These are phyloP conservation scores for Luzula sylvatica DNA, from an alignment of 176 grass and related monocot species.

Conservation along the genomic window DNA sequence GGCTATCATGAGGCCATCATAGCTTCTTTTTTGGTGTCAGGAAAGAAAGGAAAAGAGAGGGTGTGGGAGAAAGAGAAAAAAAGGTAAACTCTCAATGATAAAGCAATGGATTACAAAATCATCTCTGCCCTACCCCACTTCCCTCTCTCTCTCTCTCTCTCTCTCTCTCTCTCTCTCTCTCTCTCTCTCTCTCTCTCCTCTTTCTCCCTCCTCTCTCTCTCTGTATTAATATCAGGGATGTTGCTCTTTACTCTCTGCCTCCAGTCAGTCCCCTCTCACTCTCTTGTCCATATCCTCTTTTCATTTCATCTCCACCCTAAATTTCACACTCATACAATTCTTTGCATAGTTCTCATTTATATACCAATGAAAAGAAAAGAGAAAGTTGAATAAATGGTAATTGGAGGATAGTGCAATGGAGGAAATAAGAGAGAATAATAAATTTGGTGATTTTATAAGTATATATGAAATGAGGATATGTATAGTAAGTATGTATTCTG, in stretches of 20 bases:
- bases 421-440: no score
- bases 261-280: conserved; percentile 2
- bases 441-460: no score
- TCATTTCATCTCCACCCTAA: conserved; percentile 16
- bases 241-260: conserved; percentile 65
- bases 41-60: conserved; percentile 12
- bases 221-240: conserved; percentile 66
- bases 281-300: conserved; percentile 9
- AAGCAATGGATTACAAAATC: conserved; percentile 97
- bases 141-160: not conserved
- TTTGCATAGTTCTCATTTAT: not conserved
- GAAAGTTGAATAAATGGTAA: no score
- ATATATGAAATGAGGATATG: conserved; percentile 15
- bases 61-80: not conserved
- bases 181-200: not conserved
- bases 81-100: conserved; percentile 72
- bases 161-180: no score
- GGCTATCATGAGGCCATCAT: conserved; percentile 69
- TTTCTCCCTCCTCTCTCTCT: conserved; percentile 9
- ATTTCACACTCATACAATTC: conserved; percentile 7
- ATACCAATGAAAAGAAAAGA: no score
- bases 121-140: conserved; percentile 27
- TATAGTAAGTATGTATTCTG: conserved; percentile 36
- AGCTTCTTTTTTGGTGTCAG: conserved; percentile 57
- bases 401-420: no score